Evolutionary conservation across 306 rosid genomes (phyloP).

Genomic region (Ammopiptanthus mongolicus): DNA sequence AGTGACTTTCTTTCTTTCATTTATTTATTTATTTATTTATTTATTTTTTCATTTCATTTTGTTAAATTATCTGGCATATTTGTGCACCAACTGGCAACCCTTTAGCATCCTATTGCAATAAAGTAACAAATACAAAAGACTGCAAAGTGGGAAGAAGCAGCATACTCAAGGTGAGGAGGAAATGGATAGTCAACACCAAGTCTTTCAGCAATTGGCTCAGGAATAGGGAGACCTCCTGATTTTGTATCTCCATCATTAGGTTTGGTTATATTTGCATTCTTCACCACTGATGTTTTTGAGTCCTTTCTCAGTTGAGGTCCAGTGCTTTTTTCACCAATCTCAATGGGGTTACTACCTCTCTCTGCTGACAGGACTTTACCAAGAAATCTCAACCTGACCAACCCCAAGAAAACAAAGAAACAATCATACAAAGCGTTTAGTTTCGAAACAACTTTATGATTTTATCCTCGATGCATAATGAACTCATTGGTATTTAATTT

Average conservation of each 20-base stretch:
- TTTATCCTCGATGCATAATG: background rate
- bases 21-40: too few relatives aligned
- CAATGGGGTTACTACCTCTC: constrained; percentile 49
- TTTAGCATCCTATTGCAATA: background rate
- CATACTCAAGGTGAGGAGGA: constrained; percentile 89
- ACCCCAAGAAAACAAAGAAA: constrained; percentile 20
- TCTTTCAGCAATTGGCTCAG: constrained; percentile 70
- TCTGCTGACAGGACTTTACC: constrained; percentile 78
- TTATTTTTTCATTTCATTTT: background rate
- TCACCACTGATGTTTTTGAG: constrained; percentile 22
- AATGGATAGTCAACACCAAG: constrained; percentile 92
- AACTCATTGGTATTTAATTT: background rate
- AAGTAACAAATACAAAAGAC: constrained; percentile 1
- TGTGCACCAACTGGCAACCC: background rate
- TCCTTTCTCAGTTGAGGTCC: constrained; percentile 37
- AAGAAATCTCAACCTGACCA: constrained; percentile 71
- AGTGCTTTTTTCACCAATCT: constrained; percentile 19
- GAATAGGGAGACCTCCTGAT: constrained; percentile 42
- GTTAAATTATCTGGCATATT: background rate
- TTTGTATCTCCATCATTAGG: constrained; percentile 35
- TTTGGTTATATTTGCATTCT: constrained; percentile 25
- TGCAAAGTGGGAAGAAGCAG: constrained; percentile 15
- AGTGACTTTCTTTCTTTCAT: background rate
- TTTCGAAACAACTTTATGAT: background rate
- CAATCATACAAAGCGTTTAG: constrained; percentile 1